A percentile compares a stretch with the other conserved stretches of the same genome.
Evolutionary conservation across 83 land plant species (phyloP).

Genomic region (Picea mariana): DNA sequence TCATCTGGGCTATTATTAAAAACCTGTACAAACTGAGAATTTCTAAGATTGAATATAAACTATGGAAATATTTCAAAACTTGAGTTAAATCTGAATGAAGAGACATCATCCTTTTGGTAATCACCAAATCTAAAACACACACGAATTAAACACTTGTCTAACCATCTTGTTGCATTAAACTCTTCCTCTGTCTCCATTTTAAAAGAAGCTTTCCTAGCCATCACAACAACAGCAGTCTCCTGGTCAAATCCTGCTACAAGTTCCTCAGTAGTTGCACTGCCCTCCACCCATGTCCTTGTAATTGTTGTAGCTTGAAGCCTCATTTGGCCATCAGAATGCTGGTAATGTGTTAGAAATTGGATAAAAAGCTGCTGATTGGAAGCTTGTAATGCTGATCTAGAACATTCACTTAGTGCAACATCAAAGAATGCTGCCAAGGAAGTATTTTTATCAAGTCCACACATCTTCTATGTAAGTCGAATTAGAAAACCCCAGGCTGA

Average conservation of each 20-base stretch:
- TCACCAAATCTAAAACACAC: conserved; percentile 95
- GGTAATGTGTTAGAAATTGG: no score
- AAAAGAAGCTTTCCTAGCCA: conserved; percentile 78
- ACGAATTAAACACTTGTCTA: conserved; percentile 50
- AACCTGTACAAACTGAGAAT: conserved; percentile 75
- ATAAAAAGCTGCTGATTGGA: conserved; percentile 70
- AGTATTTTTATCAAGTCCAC: conserved; percentile 91
- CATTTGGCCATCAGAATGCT: no score
- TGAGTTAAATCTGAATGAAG: conserved; percentile 79
- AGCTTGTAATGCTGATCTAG: conserved; percentile 42
- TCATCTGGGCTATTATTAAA: conserved; percentile 91
- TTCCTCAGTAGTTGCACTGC: no score
- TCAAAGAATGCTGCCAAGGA: conserved; percentile 88
- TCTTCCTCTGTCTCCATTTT: no score
- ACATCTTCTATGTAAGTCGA: conserved; percentile 75
- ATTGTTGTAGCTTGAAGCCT: no score
- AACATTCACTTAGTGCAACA: conserved; percentile 64
- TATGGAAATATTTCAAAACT: conserved; percentile 87
- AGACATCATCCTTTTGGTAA: conserved; percentile 88
- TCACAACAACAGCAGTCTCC: conserved; percentile 93
- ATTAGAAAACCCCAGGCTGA: no score
- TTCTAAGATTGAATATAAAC: conserved; percentile 52
- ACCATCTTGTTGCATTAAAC: no score
- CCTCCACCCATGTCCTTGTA: no score
- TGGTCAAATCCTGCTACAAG: no score